Evolutionary conservation across 257 asterid genomes (phyloP).

Genomic region (Eucommia ulmoides): DNA sequence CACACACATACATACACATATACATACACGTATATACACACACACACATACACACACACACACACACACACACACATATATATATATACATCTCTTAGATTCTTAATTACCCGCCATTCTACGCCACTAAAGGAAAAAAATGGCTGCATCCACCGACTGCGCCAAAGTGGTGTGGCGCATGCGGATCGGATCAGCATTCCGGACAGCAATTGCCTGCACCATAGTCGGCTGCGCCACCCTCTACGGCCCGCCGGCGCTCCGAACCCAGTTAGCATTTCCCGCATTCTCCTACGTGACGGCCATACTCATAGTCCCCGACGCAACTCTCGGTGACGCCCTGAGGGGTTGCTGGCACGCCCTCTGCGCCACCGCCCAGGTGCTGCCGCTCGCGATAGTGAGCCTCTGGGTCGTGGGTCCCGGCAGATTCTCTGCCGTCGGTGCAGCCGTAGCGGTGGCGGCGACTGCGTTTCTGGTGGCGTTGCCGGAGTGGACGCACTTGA

Average conservation of each 20-base stretch:
- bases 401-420: not conserved
- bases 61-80: too few relatives aligned
- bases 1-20: too few relatives aligned
- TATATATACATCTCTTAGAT: too few relatives aligned
- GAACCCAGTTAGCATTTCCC: conserved; percentile 37
- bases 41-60: too few relatives aligned
- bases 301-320: not conserved
- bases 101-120: too few relatives aligned
- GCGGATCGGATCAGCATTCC: too few relatives aligned
- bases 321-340: not conserved
- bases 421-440: not conserved
- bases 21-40: too few relatives aligned
- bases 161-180: too few relatives aligned
- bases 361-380: not conserved
- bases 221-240: not conserved
- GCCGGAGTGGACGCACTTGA: not conserved
- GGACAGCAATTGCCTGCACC: not conserved
- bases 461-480: not conserved
- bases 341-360: not conserved
- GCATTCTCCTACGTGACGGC: conserved; percentile 7
- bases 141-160: too few relatives aligned
- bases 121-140: too few relatives aligned
- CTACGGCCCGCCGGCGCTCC: conserved; percentile 8
- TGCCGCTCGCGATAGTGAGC: not conserved
- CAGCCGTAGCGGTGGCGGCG: not conserved